Percentiles rank a stretch among this genome's conserved stretches.
Evolutionary conservation across 257 asterid genomes (phyloP).

Genomic region (Solanum acaule): DNA sequence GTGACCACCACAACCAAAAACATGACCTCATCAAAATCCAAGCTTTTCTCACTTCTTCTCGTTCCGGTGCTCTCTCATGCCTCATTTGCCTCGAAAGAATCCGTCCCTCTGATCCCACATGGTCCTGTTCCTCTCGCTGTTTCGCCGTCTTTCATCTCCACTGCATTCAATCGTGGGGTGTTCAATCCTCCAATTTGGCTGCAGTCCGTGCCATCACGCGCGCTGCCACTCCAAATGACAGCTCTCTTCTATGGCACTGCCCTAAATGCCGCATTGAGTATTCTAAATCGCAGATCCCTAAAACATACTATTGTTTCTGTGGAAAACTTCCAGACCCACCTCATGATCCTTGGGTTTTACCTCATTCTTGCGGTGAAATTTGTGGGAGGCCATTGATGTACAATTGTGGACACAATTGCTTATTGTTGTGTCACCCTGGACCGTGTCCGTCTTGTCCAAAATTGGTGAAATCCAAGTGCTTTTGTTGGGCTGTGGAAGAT

Average conservation of each 20-base stretch:
- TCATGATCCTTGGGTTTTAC: constrained; percentile 87
- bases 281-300: constrained; percentile 55
- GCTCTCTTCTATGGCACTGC: constrained; percentile 69
- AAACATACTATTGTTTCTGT: constrained; percentile 63
- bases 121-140: constrained; percentile 88
- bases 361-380: constrained; percentile 90
- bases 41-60: constrained; percentile 82
- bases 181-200: constrained; percentile 58
- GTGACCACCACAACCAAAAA: constrained; percentile 19
- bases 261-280: constrained; percentile 90
- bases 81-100: constrained; percentile 92
- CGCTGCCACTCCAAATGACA: constrained; percentile 43
- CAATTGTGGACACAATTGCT: constrained; percentile 75
- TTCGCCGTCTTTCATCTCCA: constrained; percentile 83
- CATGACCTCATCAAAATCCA: constrained; percentile 82
- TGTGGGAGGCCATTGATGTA: constrained; percentile 61
- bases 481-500: constrained; percentile 69
- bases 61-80: constrained; percentile 90
- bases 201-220: constrained; percentile 76
- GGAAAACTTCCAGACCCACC: constrained; percentile 73
- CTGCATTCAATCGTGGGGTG: constrained; percentile 96
- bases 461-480: constrained; percentile 54
- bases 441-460: constrained; percentile 95
- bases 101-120: constrained; percentile 74
- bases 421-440: constrained; percentile 85